A percentile compares a stretch with the other conserved stretches of the same genome.
Evolutionary conservation across 768 basidiomycete genomes (phyloP).

Genomic region (Leccinellum albellum): DNA sequence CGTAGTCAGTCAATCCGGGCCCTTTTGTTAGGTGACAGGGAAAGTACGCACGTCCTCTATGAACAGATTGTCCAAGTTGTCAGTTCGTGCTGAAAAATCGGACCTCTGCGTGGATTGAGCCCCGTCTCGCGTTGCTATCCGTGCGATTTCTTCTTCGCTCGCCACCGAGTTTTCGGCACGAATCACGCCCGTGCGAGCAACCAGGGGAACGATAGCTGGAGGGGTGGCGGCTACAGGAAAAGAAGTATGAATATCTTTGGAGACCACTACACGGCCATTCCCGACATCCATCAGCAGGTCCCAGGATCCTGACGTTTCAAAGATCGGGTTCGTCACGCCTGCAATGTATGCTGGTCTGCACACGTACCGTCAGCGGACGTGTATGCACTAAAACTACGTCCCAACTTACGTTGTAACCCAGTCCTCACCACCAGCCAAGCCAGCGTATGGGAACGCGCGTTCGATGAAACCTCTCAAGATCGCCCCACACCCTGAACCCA

Average conservation of each 20-base stretch:
- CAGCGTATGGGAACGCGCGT: slow-evolving; percentile 93
- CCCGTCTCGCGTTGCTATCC: slow-evolving; percentile 41
- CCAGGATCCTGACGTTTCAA: slow-evolving; percentile 84
- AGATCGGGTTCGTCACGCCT: slow-evolving; percentile 96
- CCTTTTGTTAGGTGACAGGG: neutral
- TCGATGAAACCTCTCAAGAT: slow-evolving; percentile 84
- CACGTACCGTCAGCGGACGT: slow-evolving; percentile 6
- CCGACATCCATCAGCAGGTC: slow-evolving; percentile 92
- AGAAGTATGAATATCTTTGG: slow-evolving; percentile 72
- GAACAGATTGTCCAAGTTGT: slow-evolving; percentile 76
- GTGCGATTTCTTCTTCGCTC: slow-evolving; percentile 70
- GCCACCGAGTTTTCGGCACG: slow-evolving; percentile 60
- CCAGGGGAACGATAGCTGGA: slow-evolving; percentile 40
- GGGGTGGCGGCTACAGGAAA: slow-evolving; percentile 46
- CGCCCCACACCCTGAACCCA: slow-evolving; percentile 87
- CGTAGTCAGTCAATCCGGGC: neutral
- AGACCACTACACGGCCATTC: slow-evolving; percentile 79
- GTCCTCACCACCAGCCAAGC: slow-evolving; percentile 81
- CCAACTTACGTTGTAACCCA: slow-evolving; percentile 79
- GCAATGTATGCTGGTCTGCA: slow-evolving; percentile 90
- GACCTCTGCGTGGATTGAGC: slow-evolving; percentile 53
- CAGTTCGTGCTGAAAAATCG: slow-evolving; percentile 54
- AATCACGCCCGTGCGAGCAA: slow-evolving; percentile 56
- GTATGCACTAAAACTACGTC: neutral
- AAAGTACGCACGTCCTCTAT: slow-evolving; percentile 80